Base-by-base conservation (phyloP, 805 yeast species). In the Ogataea paraovalis region DNA sequence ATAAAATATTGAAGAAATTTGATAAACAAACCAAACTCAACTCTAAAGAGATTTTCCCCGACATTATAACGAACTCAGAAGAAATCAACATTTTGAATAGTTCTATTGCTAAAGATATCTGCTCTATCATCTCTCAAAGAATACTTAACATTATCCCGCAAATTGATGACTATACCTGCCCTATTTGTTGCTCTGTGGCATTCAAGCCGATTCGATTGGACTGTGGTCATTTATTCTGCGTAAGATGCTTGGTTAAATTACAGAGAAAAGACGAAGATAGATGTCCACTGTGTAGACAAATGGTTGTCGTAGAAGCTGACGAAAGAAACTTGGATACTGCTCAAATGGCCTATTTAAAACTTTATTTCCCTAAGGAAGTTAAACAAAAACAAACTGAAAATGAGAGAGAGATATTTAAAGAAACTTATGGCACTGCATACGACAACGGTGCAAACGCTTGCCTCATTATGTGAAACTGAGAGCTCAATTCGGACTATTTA, bases 141-240 rank as follows among this genome's bases (percentile, higher is more conserved):
- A 63, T 85, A 16, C 62, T 85, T 33, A 72, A 75, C 25, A 63
- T 85, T 1, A 68, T 84, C 1, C 94, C 94, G 1, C 91, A 84
- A 60, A 65, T 86, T 4, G 91, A 85, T 42, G 92, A 86, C 60
- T 85, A 84, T 57, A 68, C 79, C 1, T 85, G 94, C 59, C 88
- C 91, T 1, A 79, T 85, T 9, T 85, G 94, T 60, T 75, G 78
- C 61, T 73, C 78, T 2, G 73, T 85, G 41, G 89, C 90, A 0
- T 85, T 75, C 66, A 83, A 84, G 56, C 94, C 94, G 2, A 81
- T 85, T 42, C 66, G 81, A 42, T 67, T 85, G 14, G 66, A 64
- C 9, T 85, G 94, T 62, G 75, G 75, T 1, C 94, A 85, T 59
- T 66, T 83, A 19, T 85, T 85, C 61, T 85, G 94, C 61, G 80